Evolutionary conservation across 192 early-diverging fungal genomes (phyloP).

Genomic region (Backusella mclennaniae): DNA sequence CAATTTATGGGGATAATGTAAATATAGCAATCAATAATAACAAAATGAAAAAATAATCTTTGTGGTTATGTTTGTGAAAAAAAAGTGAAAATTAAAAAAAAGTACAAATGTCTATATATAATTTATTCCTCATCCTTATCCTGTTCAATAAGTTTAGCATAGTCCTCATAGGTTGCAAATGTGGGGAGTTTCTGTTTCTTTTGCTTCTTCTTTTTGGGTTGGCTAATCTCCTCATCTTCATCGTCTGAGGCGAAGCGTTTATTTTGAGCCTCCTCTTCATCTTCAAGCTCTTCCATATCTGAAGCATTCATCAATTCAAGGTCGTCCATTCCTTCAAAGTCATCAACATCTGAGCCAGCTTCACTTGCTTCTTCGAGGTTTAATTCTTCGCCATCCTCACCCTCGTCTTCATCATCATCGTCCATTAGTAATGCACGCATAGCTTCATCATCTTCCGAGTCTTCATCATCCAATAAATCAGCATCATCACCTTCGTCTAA

Average conservation of each 20-base stretch:
- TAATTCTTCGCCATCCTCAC: slow-evolving; percentile 47
- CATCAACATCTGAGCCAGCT: slow-evolving; percentile 40
- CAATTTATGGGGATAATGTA: not conserved
- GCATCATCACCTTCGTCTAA: slow-evolving; percentile 51
- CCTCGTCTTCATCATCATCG: slow-evolving; percentile 46
- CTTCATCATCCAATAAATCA: slow-evolving; percentile 47
- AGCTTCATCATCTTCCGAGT: slow-evolving; percentile 43
- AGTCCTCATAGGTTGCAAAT: slow-evolving; percentile 72
- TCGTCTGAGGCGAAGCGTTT: slow-evolving; percentile 32
- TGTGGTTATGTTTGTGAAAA: not conserved
- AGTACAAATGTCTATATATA: slow-evolving; percentile 8
- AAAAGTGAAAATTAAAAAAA: not conserved
- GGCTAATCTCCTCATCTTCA: slow-evolving; percentile 37
- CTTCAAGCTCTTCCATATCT: slow-evolving; percentile 41
- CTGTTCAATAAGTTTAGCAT: slow-evolving; percentile 42
- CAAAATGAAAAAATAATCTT: not conserved
- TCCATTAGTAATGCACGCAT: slow-evolving; percentile 40
- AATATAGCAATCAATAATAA: not conserved
- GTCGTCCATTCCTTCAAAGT: slow-evolving; percentile 64
- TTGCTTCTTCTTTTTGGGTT: slow-evolving; percentile 34
- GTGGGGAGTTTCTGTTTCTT: slow-evolving; percentile 60
- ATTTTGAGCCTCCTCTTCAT: slow-evolving; percentile 52
- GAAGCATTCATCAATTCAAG: slow-evolving; percentile 34
- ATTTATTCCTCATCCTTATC: slow-evolving; percentile 10
- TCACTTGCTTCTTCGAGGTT: slow-evolving; percentile 56